phyloP scores from a whole-genome alignment of 2,329 filamentous ascomycete species.

The Xylariaceae sp. region DNA sequence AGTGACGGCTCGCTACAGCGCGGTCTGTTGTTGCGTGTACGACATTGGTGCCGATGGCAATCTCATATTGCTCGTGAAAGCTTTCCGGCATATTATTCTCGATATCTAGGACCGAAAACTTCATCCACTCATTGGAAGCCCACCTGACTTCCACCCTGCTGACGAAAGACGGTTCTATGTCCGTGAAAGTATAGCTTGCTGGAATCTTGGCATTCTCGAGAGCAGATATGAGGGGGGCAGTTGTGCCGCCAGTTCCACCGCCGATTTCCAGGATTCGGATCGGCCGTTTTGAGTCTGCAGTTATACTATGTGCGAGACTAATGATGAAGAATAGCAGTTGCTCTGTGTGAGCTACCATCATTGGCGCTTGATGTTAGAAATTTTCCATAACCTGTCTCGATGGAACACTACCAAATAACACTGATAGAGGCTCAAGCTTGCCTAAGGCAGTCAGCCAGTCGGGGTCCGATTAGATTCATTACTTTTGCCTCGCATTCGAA shows the following conservation, averaged over 20 bases:
- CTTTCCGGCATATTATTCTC: slow-evolving; percentile 1
- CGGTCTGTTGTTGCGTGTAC: slow-evolving; percentile 5
- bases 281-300: neutral
- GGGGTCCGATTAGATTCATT: slow-evolving; percentile 6
- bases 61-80: slow-evolving; percentile 4
- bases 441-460: slow-evolving; percentile 6
- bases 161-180: slow-evolving; percentile 2
- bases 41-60: slow-evolving; percentile 6
- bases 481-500: slow-evolving; percentile 4
- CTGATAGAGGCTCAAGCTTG: slow-evolving; percentile 4
- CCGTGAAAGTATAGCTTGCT: slow-evolving; percentile 2
- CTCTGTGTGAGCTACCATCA: slow-evolving; percentile 2
- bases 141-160: slow-evolving; percentile 1
- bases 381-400: slow-evolving; percentile 4
- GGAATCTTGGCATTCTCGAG: slow-evolving; percentile 1
- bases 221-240: slow-evolving; percentile 1
- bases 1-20: slow-evolving; percentile 1
- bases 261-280: slow-evolving; percentile 6
- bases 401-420: slow-evolving; percentile 2
- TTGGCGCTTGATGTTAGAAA: slow-evolving; percentile 1
- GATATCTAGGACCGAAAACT: slow-evolving; percentile 2
- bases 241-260: neutral
- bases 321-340: slow-evolving; percentile 4
- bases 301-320: neutral
- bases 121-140: slow-evolving; percentile 1